Conservation (phyloP, 768 basidiomycete species). For the Neoboletus subvelutipes region DNA sequence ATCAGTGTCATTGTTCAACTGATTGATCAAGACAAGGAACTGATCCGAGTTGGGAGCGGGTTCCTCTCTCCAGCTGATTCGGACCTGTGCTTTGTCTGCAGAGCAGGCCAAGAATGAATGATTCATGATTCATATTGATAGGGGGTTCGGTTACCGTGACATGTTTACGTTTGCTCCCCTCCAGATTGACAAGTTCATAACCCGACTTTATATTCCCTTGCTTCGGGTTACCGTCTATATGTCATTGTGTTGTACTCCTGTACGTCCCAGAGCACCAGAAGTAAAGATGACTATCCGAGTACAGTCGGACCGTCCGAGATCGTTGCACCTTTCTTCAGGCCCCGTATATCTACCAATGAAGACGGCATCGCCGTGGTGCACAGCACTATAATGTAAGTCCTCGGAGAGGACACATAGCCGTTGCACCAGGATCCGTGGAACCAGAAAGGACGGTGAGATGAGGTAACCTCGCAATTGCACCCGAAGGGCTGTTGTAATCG, state of each 20-base stretch:
- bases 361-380: not conserved
- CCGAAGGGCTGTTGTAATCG: too few species aligned
- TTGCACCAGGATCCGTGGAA: not conserved
- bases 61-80: not conserved
- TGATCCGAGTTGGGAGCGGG: not conserved
- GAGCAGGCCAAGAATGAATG: slow-evolving; percentile 5
- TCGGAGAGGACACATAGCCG: slow-evolving; percentile 3
- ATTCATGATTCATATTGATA: slow-evolving; percentile 11
- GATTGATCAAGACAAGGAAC: not conserved
- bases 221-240: not conserved
- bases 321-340: not conserved
- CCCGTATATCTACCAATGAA: not conserved
- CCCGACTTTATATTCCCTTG: not conserved
- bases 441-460: not conserved
- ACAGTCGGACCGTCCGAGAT: not conserved
- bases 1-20: not conserved
- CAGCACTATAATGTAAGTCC: slow-evolving; percentile 11
- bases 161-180: slow-evolving; percentile 2
- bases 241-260: not conserved
- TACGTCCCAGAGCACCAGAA: slow-evolving; percentile 7
- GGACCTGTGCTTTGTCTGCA: not conserved
- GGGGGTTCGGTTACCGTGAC: slow-evolving; percentile 13
- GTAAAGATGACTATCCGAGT: not conserved
- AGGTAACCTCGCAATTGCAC: too few species aligned
- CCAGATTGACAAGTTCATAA: not conserved